A percentile compares a stretch with the other conserved stretches of the same genome.
Evolutionary conservation across 805 yeast genomes (phyloP).

Genomic region (Maudiozyma bulderi): DNA sequence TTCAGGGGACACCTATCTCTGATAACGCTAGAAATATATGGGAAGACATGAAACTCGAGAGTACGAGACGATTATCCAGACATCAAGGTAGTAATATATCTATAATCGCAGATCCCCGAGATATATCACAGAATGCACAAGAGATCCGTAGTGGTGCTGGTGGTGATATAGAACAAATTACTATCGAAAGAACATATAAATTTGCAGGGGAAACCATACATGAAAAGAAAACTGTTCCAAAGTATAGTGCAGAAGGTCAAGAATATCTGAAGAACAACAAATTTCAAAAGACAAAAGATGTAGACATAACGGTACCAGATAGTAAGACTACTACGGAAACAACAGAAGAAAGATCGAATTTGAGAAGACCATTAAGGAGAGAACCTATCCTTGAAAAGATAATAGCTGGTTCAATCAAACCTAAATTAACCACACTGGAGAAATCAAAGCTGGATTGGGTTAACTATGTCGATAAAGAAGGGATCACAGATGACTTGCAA

Average conservation of each 20-base stretch:
- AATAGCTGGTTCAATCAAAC: slow-evolving; percentile 54
- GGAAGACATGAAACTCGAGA: slow-evolving; percentile 39
- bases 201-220: slow-evolving; percentile 81
- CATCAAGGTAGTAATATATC: slow-evolving; percentile 16
- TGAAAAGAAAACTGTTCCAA: slow-evolving; percentile 70
- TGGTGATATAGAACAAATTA: slow-evolving; percentile 41
- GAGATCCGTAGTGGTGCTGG: background rate
- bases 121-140: background rate
- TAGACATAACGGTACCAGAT: slow-evolving; percentile 11
- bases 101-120: slow-evolving; percentile 13
- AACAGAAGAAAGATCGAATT: slow-evolving; percentile 18
- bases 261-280: slow-evolving; percentile 59
- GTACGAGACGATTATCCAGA: slow-evolving; percentile 19
- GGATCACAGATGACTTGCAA: slow-evolving; percentile 72
- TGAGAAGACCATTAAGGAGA: slow-evolving; percentile 55
- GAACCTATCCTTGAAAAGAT: slow-evolving; percentile 72
- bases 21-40: slow-evolving; percentile 46
- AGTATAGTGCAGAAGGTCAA: slow-evolving; percentile 75
- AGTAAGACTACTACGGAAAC: background rate
- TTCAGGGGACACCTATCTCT: slow-evolving; percentile 18
- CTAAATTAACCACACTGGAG: slow-evolving; percentile 83
- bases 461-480: slow-evolving; percentile 77
- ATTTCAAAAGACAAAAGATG: slow-evolving; percentile 23
- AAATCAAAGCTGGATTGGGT: slow-evolving; percentile 95
- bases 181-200: slow-evolving; percentile 67